A percentile compares a stretch with the other conserved stretches of the same genome.
phyloP scores from a whole-genome alignment of 768 basidiomycete species.

The Tylopilus plumbeoviolaceoides region DNA sequence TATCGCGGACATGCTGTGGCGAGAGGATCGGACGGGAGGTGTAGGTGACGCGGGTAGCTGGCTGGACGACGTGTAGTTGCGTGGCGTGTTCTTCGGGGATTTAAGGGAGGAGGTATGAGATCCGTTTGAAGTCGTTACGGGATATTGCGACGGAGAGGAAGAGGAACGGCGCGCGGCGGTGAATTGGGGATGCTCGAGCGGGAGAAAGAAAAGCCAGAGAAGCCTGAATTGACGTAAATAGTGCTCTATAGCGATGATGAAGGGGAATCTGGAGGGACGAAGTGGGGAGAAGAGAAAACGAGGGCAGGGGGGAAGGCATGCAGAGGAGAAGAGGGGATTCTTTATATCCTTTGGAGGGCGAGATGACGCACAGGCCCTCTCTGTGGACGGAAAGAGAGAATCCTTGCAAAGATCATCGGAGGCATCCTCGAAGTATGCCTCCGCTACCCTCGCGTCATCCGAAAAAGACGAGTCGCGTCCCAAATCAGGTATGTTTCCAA shows the following conservation, averaged over 20 bases:
- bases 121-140: conserved; percentile 18
- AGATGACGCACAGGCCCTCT: conserved; percentile 30
- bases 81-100: conserved; percentile 8
- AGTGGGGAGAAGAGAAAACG: conserved; percentile 6
- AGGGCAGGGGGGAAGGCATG: conserved; percentile 8
- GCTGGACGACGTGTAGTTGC: conserved; percentile 9
- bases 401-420: conserved; percentile 16
- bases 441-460: conserved; percentile 16
- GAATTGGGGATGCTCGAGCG: conserved; percentile 21
- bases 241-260: conserved; percentile 7
- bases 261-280: conserved; percentile 12
- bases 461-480: conserved; percentile 9
- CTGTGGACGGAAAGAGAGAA: conserved; percentile 16
- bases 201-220: conserved; percentile 12
- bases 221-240: conserved; percentile 23
- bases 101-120: conserved; percentile 5
- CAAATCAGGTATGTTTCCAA: conserved; percentile 27
- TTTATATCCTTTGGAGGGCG: conserved; percentile 23
- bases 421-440: conserved; percentile 23
- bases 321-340: conserved; percentile 7
- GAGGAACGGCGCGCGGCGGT: conserved; percentile 23
- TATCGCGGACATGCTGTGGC: conserved; percentile 13
- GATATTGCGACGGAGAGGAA: conserved; percentile 25
- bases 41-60: conserved; percentile 22
- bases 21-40: background rate